Conservation (phyloP, 2,329 filamentous ascomycete species). For the Tolypocladium ovalisporum region DNA sequence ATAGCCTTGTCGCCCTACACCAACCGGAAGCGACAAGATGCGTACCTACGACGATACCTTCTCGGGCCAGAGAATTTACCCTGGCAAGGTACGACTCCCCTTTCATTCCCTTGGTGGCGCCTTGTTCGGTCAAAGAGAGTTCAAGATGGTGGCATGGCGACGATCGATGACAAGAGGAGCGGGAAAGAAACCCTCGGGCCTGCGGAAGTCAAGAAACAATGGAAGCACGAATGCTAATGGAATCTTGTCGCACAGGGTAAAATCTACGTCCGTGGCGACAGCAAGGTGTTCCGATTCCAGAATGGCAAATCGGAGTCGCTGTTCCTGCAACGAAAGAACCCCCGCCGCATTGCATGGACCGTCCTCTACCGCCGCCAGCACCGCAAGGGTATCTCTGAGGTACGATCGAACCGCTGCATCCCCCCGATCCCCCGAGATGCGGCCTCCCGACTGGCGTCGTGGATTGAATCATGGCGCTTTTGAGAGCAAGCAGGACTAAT, state of each 20-base stretch:
- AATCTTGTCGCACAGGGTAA: conserved; percentile 61
- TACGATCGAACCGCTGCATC: conserved; percentile 37
- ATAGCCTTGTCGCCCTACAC: conserved; percentile 27
- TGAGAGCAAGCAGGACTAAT: conserved; percentile 24
- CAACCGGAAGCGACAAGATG: conserved; percentile 40
- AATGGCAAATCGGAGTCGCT: conserved; percentile 99
- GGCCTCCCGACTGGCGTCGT: not conserved
- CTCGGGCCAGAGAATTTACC: conserved; percentile 57
- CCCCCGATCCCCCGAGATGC: not conserved
- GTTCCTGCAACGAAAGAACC: conserved; percentile 99
- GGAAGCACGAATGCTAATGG: conserved; percentile 13
- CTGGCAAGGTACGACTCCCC: conserved; percentile 47
- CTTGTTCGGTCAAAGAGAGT: not conserved
- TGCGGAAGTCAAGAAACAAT: not conserved
- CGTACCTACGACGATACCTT: conserved; percentile 58
- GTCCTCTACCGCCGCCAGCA: conserved; percentile 96
- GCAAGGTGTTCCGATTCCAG: conserved; percentile 99
- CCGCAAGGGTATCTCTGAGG: conserved; percentile 99
- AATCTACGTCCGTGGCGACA: conserved; percentile 98
- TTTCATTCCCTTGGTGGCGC: conserved; percentile 4
- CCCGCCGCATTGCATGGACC: conserved; percentile 98
- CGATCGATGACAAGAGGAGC: not conserved
- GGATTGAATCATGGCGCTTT: not conserved
- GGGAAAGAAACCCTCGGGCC: not conserved
- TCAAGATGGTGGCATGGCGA: not conserved